Evolutionary conservation across 192 early-diverging fungal genomes (phyloP).

Genomic region (Gamsiella multidivaricata): DNA sequence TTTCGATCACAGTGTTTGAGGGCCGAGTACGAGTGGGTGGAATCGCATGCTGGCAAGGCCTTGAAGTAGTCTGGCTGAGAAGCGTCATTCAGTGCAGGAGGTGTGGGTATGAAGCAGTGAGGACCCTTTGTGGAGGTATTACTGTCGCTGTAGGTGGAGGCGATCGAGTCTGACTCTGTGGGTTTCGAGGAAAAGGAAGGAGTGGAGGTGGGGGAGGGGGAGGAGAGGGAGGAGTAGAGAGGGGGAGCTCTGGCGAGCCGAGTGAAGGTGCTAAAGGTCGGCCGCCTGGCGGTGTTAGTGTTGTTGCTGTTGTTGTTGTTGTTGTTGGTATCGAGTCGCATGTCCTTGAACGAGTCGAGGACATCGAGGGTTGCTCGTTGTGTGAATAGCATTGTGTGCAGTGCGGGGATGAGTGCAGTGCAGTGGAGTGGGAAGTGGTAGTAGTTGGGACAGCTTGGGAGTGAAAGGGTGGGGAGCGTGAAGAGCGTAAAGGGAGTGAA

Average conservation of each 20-base stretch:
- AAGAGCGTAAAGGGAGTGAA: slow-evolving; percentile 75
- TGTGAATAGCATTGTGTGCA: slow-evolving; percentile 3
- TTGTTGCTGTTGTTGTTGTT: neutral
- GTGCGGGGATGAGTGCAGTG: slow-evolving; percentile 73
- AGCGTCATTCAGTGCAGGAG: too few species aligned
- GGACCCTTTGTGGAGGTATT: too few species aligned
- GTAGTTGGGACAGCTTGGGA: neutral
- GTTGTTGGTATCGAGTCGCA: neutral
- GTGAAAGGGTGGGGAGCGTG: neutral
- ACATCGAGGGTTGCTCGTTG: slow-evolving; percentile 4
- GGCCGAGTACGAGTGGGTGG: slow-evolving; percentile 10
- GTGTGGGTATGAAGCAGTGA: too few species aligned
- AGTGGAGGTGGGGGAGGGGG: too few species aligned
- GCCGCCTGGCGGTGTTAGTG: neutral
- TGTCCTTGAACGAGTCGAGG: neutral
- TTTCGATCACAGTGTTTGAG: slow-evolving; percentile 12
- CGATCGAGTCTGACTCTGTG: too few species aligned
- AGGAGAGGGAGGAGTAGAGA: neutral
- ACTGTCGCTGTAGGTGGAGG: too few species aligned
- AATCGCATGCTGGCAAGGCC: too few species aligned
- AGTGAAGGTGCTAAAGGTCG: slow-evolving; percentile 21
- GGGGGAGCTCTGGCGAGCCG: neutral
- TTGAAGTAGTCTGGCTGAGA: too few species aligned
- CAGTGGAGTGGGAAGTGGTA: slow-evolving; percentile 71
- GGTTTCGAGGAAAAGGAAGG: too few species aligned